Evolutionary conservation across 2,329 filamentous ascomycete species (phyloP).

Genomic region (Penicillium sp.): DNA sequence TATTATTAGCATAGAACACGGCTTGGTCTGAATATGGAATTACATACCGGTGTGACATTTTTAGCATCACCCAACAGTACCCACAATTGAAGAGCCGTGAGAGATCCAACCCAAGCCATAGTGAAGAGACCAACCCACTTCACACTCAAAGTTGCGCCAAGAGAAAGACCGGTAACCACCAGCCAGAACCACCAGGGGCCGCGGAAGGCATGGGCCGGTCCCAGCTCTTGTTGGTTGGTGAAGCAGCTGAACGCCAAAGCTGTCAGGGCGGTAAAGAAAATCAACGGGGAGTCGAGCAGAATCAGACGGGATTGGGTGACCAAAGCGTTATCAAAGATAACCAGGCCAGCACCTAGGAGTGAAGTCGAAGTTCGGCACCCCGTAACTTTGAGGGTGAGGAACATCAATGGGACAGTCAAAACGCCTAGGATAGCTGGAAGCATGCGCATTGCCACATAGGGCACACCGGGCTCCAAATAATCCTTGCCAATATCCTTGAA

Average conservation of each 20-base stretch:
- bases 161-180: constrained; percentile 68
- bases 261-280: constrained; percentile 87
- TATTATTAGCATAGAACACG: constrained; percentile 17
- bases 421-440: constrained; percentile 85
- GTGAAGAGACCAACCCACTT: constrained; percentile 99
- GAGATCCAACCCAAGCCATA: constrained; percentile 89
- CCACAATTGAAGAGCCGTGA: constrained; percentile 91
- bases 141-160: constrained; percentile 86
- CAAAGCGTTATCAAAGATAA: constrained; percentile 94
- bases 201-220: constrained; percentile 76
- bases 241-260: constrained; percentile 85
- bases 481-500: constrained; percentile 99
- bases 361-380: constrained; percentile 84
- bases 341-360: constrained; percentile 68
- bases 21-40: constrained; percentile 3
- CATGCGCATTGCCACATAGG: constrained; percentile 95
- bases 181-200: constrained; percentile 98
- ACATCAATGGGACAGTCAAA: constrained; percentile 81
- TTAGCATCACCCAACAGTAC: constrained; percentile 80
- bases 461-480: constrained; percentile 86
- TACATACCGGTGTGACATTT: constrained; percentile 65
- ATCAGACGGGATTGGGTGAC: constrained; percentile 92
- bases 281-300: constrained; percentile 85
- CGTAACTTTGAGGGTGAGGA: constrained; percentile 80
- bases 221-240: constrained; percentile 91